phyloP scores from a whole-genome alignment of 495 filamentous ascomycete genomes.

The Neurospora cerealis region DNA sequence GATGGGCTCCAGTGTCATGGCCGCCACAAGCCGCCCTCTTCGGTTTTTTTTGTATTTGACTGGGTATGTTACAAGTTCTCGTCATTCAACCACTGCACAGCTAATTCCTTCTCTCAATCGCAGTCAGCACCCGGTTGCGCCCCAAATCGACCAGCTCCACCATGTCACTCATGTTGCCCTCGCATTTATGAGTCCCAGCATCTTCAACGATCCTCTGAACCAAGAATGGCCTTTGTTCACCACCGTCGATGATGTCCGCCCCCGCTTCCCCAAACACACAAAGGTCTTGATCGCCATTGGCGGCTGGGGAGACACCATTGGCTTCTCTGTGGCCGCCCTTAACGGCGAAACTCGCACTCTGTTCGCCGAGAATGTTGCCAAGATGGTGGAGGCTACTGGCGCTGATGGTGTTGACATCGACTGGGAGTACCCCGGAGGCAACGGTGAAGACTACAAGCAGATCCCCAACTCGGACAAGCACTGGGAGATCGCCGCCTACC shows the following conservation, averaged over 20 bases:
- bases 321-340: slow-evolving; percentile 49
- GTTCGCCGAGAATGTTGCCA: slow-evolving; percentile 56
- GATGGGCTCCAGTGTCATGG: slow-evolving; percentile 3
- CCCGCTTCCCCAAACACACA: slow-evolving; percentile 47
- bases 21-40: slow-evolving; percentile 12
- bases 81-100: neutral
- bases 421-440: slow-evolving; percentile 76
- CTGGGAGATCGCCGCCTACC: slow-evolving; percentile 56
- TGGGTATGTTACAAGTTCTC: slow-evolving; percentile 28
- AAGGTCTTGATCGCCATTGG: slow-evolving; percentile 63
- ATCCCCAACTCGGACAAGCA: slow-evolving; percentile 50
- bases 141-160: slow-evolving; percentile 32
- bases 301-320: slow-evolving; percentile 60
- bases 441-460: slow-evolving; percentile 65
- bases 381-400: slow-evolving; percentile 50
- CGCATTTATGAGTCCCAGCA: slow-evolving; percentile 52
- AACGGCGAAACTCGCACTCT: slow-evolving; percentile 39
- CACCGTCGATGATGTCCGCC: slow-evolving; percentile 43
- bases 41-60: slow-evolving; percentile 53
- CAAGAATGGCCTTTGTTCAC: slow-evolving; percentile 51
- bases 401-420: slow-evolving; percentile 66
- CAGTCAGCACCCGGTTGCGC: slow-evolving; percentile 45
- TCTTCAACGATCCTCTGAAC: slow-evolving; percentile 46
- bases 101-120: neutral
- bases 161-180: slow-evolving; percentile 55